Evolutionary conservation across 768 basidiomycete genomes (phyloP).

Genomic region (Mycena haematopus): DNA sequence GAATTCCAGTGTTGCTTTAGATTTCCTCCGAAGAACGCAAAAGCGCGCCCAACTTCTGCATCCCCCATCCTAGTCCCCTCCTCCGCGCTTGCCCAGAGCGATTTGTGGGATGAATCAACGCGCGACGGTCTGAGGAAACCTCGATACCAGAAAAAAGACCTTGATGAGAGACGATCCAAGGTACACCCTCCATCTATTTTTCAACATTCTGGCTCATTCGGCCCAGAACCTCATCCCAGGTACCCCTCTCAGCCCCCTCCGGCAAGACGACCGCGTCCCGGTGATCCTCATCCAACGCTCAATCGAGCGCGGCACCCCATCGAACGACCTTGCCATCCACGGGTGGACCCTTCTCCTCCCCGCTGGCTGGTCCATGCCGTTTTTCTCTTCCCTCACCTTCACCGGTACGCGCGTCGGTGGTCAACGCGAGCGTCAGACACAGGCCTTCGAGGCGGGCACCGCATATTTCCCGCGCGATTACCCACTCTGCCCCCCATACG

Average conservation of each 20-base stretch:
- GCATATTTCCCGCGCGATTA: conserved; percentile 85
- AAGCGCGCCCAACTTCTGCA: conserved; percentile 40
- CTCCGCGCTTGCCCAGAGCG: conserved; percentile 62
- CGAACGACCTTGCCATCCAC: conserved; percentile 58
- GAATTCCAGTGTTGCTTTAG: conserved; percentile 44
- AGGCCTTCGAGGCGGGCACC: conserved; percentile 81
- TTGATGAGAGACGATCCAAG: conserved; percentile 83
- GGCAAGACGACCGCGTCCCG: conserved; percentile 85
- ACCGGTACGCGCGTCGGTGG: conserved; percentile 89
- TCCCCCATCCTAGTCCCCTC: conserved; percentile 59
- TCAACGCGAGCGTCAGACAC: conserved; percentile 80
- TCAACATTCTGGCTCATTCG: conserved; percentile 2
- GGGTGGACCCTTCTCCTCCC: conserved; percentile 92
- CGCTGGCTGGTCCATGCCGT: conserved; percentile 89
- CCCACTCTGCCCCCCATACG: conserved; percentile 63
- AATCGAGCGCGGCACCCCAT: conserved; percentile 46
- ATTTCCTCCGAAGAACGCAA: conserved; percentile 84
- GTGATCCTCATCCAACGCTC: conserved; percentile 84
- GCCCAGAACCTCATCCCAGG: conserved; percentile 80
- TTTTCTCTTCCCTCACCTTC: conserved; percentile 80
- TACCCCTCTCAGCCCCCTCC: conserved; percentile 64
- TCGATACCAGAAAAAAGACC: conserved; percentile 79
- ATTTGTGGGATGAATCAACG: conserved; percentile 73
- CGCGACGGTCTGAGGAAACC: conserved; percentile 64
- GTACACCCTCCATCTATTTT: conserved; percentile 44